A percentile compares a stretch with the other conserved stretches of the same genome.
Evolutionary conservation across 345 rosid genomes (phyloP).

Genomic region (Eucalyptus regnans): DNA sequence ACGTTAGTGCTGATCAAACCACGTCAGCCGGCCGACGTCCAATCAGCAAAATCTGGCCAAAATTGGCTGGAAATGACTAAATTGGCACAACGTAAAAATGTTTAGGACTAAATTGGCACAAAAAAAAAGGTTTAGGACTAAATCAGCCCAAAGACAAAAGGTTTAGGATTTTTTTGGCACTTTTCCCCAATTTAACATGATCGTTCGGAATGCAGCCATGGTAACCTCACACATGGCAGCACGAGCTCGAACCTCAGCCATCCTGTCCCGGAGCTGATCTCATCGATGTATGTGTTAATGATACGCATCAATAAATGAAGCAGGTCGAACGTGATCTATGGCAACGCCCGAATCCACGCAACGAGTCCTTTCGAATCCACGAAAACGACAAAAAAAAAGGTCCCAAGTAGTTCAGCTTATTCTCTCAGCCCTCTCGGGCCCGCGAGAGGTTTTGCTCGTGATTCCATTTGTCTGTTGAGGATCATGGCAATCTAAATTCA

Average conservation of each 20-base stretch:
- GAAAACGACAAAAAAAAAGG: neutral
- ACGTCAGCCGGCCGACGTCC: too few species aligned
- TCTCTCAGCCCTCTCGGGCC: neutral
- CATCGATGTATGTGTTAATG: neutral
- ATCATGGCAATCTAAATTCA: too few species aligned
- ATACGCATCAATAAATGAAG: neutral
- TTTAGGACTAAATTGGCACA: too few species aligned
- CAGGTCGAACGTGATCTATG: neutral
- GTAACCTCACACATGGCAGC: neutral
- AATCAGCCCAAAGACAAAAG: too few species aligned
- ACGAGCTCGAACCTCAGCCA: neutral
- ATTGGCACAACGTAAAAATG: too few species aligned
- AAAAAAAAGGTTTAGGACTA: too few species aligned
- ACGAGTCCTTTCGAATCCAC: neutral
- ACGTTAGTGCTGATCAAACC: too few species aligned
- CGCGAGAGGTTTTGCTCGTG: neutral
- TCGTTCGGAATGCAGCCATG: neutral
- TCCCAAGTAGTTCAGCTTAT: neutral
- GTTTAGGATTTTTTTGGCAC: too few species aligned
- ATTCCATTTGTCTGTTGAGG: too few species aligned
- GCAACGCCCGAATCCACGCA: neutral
- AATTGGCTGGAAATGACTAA: too few species aligned
- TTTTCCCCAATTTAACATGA: too few species aligned
- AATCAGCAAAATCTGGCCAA: too few species aligned
- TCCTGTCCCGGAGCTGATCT: neutral